phyloP scores from a whole-genome alignment of 164 flowering plant genomes.

The Berberis thunbergii region DNA sequence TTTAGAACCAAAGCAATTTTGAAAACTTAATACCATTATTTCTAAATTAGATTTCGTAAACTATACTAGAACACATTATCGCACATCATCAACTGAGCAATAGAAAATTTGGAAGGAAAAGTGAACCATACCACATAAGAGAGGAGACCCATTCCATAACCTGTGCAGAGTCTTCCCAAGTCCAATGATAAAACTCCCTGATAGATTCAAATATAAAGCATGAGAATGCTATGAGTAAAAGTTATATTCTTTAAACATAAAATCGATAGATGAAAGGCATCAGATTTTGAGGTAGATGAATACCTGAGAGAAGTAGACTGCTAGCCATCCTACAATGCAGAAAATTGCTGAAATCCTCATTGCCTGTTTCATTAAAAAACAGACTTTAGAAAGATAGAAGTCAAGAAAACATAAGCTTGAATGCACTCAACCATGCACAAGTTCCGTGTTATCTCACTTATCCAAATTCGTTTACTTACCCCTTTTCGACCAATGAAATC shows the following conservation, averaged over 20 bases:
- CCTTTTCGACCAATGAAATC: too few species aligned
- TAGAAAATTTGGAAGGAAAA: neutral
- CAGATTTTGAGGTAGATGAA: neutral
- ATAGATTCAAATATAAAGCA: too few species aligned
- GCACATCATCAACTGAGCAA: neutral
- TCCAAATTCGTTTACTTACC: too few species aligned
- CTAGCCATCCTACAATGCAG: conserved; percentile 74
- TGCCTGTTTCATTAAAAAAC: conserved; percentile 36
- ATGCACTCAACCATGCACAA: too few species aligned
- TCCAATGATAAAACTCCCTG: conserved; percentile 59
- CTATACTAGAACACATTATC: neutral
- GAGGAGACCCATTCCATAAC: conserved; percentile 85
- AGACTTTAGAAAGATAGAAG: neutral
- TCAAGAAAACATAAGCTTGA: too few species aligned
- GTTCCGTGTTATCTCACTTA: too few species aligned
- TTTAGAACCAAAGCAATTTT: too few species aligned
- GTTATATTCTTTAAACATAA: neutral
- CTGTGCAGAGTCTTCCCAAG: conserved; percentile 66
- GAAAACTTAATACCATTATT: too few species aligned
- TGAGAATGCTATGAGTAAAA: neutral
- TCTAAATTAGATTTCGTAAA: neutral
- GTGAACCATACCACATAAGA: conserved; percentile 70
- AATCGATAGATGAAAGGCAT: neutral
- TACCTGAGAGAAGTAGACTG: conserved; percentile 69
- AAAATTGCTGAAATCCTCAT: conserved; percentile 51